Evolutionary conservation across 2,329 filamentous ascomycete genomes (phyloP).

Genomic region (Plenodomus lindquistii): DNA sequence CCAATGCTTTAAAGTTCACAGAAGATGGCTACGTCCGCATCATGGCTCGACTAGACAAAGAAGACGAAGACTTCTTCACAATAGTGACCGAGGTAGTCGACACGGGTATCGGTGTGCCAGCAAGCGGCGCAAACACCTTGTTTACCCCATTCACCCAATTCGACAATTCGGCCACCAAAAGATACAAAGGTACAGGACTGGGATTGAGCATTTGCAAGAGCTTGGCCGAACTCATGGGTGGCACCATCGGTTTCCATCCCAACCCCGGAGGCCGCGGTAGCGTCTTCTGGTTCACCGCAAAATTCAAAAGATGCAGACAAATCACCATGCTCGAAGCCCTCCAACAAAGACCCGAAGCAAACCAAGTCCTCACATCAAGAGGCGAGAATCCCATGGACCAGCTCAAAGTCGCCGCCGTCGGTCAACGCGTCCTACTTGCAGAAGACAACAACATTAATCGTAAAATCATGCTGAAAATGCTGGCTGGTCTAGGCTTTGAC

Average conservation of each 20-base stretch:
- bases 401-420: slow-evolving; percentile 21
- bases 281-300: slow-evolving; percentile 56
- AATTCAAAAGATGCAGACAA: slow-evolving; percentile 36
- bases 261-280: slow-evolving; percentile 55
- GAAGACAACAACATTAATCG: slow-evolving; percentile 56
- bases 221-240: slow-evolving; percentile 61
- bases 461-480: slow-evolving; percentile 54
- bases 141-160: slow-evolving; percentile 62
- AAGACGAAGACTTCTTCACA: slow-evolving; percentile 50
- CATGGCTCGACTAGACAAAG: slow-evolving; percentile 44
- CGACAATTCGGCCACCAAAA: slow-evolving; percentile 57
- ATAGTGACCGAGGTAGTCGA: slow-evolving; percentile 60
- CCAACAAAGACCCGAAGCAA: slow-evolving; percentile 11
- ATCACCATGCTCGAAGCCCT: slow-evolving; percentile 15
- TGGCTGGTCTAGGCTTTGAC: slow-evolving; percentile 41
- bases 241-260: slow-evolving; percentile 53
- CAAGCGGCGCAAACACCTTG: slow-evolving; percentile 51
- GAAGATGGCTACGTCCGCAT: slow-evolving; percentile 58
- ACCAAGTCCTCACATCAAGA: slow-evolving; percentile 11
- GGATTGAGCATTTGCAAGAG: slow-evolving; percentile 63
- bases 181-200: slow-evolving; percentile 60
- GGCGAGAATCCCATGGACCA: slow-evolving; percentile 21
- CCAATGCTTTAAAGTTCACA: slow-evolving; percentile 66
- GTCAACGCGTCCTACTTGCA: slow-evolving; percentile 46
- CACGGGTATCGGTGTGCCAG: slow-evolving; percentile 58